phyloP scores from a whole-genome alignment of 2,329 filamentous ascomycete genomes.

The Hypoxylon sp. region DNA sequence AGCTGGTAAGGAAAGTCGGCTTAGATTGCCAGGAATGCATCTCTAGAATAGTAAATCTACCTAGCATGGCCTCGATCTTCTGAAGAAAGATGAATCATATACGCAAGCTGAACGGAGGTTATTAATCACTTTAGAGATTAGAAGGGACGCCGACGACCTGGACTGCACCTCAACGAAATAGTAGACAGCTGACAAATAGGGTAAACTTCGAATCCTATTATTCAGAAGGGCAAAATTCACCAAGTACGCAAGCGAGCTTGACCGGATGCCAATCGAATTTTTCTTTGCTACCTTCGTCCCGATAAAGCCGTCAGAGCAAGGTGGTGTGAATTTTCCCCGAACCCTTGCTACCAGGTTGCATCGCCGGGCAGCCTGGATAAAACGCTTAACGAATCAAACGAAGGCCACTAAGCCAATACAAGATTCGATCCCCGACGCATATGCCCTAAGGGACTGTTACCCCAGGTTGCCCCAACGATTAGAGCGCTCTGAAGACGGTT shows the following conservation, averaged over 20 bases:
- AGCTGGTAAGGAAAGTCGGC: conserved; percentile 10
- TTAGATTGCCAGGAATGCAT: conserved; percentile 22
- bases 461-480: conserved; percentile 32
- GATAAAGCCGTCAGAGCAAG: conserved; percentile 28
- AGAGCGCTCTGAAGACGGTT: conserved; percentile 23
- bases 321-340: conserved; percentile 35
- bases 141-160: conserved; percentile 9
- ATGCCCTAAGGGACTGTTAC: conserved; percentile 22
- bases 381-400: conserved; percentile 29
- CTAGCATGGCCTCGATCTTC: conserved; percentile 18
- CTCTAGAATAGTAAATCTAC: conserved; percentile 6
- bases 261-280: conserved; percentile 3
- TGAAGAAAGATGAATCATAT: conserved; percentile 10
- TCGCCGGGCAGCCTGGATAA: conserved; percentile 37
- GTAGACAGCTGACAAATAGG: neutral
- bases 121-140: conserved; percentile 24
- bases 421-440: conserved; percentile 26
- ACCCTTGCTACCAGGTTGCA: conserved; percentile 37
- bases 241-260: conserved; percentile 1
- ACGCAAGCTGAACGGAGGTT: conserved; percentile 10
- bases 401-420: conserved; percentile 19
- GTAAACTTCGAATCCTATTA: conserved; percentile 1
- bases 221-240: conserved; percentile 9
- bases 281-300: conserved; percentile 26
- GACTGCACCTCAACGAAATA: conserved; percentile 13